These are phyloP conservation scores for Aspergillus sp. DNA, from an alignment of 2,329 filamentous ascomycete species.

Conservation along the genomic window DNA sequence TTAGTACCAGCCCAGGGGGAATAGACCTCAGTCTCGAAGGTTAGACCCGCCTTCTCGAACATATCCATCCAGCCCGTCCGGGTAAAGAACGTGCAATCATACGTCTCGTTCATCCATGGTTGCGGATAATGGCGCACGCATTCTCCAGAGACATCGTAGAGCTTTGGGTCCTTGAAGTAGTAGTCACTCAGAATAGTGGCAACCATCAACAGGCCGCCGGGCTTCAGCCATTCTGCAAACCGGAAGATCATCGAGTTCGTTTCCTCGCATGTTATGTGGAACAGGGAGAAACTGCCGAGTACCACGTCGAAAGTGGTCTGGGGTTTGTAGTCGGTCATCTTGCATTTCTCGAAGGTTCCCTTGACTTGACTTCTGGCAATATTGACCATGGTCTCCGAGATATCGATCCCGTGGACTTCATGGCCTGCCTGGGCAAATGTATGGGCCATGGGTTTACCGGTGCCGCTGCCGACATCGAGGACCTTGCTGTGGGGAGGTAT, in stretches of 20 bases:
- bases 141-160: conserved; percentile 10
- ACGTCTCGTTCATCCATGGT: not conserved
- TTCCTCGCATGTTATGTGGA: conserved; percentile 11
- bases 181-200: conserved; percentile 5
- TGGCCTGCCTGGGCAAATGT: conserved; percentile 15
- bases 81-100: not conserved
- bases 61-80: not conserved
- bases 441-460: conserved; percentile 16
- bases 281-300: conserved; percentile 13
- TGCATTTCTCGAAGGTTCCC: conserved; percentile 14
- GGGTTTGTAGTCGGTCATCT: conserved; percentile 16
- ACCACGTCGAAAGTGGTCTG: conserved; percentile 11
- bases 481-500: conserved; percentile 7
- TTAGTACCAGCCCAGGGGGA: no score
- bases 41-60: not conserved
- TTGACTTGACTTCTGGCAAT: conserved; percentile 9
- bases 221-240: conserved; percentile 16
- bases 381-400: conserved; percentile 15
- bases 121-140: not conserved
- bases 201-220: conserved; percentile 11
- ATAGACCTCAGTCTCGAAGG: not conserved
- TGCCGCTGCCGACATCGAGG: conserved; percentile 22
- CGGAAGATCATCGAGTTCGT: conserved; percentile 8
- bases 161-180: not conserved
- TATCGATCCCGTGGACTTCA: conserved; percentile 16